Base-by-base conservation (phyloP, 257 asterid genomes). In the Solanum dulcamara region DNA sequence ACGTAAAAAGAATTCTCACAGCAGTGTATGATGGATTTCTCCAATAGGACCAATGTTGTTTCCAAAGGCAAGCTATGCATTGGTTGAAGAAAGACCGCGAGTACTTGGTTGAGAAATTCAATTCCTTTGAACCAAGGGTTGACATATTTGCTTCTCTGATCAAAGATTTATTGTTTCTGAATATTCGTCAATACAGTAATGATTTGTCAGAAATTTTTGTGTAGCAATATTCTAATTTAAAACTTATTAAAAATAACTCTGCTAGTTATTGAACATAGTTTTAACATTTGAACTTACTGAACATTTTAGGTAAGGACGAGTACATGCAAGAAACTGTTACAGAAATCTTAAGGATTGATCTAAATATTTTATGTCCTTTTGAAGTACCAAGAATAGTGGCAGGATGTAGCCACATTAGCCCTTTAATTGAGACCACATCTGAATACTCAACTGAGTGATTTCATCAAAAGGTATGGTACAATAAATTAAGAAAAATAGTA, bases 11-110 rank as follows among this genome's bases (percentile, higher is more conserved):
- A 37, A 94, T 87, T 84, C 96, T 89, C 46, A 96, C 96, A 28
- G 97, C 97, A 8, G 92, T 92, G 91, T 94, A 93, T 26, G 94
- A 90, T 3, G 98, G 94, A 85, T 96, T 96, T 88, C 92, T 86
- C 97, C 96, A 96, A 81, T 91, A 96, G 5, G 99, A 94, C 88
- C 93, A 87, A 66, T 90, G 91, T 44, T 94, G 98, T 87, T 83
- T 67, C 75, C 75, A 67, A 32, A 67, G 77, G 44, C 77, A 67
- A 67, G 44, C 77, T 17, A 67, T 33, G 91, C 94, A 94, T 84
- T 96, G 98, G 9, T 89, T 87, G 86, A 89, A 85, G 88, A 91
- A 93, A 50, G 97, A 84, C 85, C 91, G 94, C 1, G 98, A 89
- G 81, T 96, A 94, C 14, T 24, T 89, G 2, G 91, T 90, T 0